Base-by-base conservation (phyloP, 1,139 yeast species). In the Blastobotrys buckinghamii region DNA sequence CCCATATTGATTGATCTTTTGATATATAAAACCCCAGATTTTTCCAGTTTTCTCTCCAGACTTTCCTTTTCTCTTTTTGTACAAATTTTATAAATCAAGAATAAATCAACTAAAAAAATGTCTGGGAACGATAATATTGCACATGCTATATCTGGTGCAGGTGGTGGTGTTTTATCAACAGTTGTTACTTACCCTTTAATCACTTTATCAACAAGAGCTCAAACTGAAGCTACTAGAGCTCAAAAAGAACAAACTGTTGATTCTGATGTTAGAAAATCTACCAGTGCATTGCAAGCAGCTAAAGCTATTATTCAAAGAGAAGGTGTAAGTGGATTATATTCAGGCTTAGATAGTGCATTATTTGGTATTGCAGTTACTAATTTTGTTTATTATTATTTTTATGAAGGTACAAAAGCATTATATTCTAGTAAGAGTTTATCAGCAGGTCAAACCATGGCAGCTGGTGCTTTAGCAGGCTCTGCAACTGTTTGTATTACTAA, bases 131-230 rank as follows among this genome's bases (percentile, higher is more conserved):
- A 69, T 57, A 68, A 66, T 47, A 68, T 70, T 22, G 90, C 94
- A 37, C 96, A 89, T 62, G 96, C 96, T 15, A 68, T 89, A 20
- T 86, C 96, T 12, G 97, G 97, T 13, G 95, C 96, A 44, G 84
- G 92, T 12, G 96, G 96, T 34, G 97, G 97, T 20, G 89, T 94
- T 38, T 75, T 87, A 42, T 79, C 95, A 8, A 84, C 88, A 83
- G 76, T 84, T 1, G 82, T 84, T 40, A 86, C 96, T 2, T 86
- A 88, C 62, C 96, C 97, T 10, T 71, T 88, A 59, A 88, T 86
- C 52, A 84, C 95, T 1, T 69, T 87, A 51, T 83, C 95, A 2
- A 87, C 96, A 1, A 76, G 85, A 48, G 94, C 95, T 9, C 96
- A 88, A 65, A 82, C 95, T 34, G 74, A 76, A 59, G 70, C 74